A percentile compares a stretch with the other conserved stretches of the same genome.
phyloP scores from a whole-genome alignment of 2,329 filamentous ascomycete genomes.

The Colletotrichum costaricense region DNA sequence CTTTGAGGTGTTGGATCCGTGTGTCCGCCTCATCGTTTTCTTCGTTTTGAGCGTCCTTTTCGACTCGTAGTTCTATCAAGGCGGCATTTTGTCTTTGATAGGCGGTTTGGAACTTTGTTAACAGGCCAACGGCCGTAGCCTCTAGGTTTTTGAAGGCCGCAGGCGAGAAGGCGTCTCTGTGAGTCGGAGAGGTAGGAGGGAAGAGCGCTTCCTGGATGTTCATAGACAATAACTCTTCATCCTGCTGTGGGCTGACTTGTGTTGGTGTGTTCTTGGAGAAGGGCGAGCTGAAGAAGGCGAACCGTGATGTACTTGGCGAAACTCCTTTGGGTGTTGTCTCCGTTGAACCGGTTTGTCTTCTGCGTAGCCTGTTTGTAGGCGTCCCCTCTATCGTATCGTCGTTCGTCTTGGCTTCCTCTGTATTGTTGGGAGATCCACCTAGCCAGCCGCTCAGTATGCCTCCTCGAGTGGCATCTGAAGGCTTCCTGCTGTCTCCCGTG shows the following conservation, averaged over 20 bases:
- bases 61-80: constrained; percentile 62
- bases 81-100: constrained; percentile 65
- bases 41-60: constrained; percentile 65
- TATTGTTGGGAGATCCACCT: constrained; percentile 39
- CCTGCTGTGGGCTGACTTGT: constrained; percentile 39
- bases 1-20: constrained; percentile 64
- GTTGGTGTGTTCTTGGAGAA: constrained; percentile 51
- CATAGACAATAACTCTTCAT: constrained; percentile 67
- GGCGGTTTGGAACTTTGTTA: constrained; percentile 67
- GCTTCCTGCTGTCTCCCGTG: constrained; percentile 53
- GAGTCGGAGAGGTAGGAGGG: constrained; percentile 53
- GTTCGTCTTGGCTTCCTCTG: constrained; percentile 36
- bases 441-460: constrained; percentile 47
- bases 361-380: constrained; percentile 44
- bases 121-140: constrained; percentile 64
- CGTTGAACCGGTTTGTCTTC: constrained; percentile 30
- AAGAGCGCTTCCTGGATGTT: constrained; percentile 67
- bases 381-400: constrained; percentile 42
- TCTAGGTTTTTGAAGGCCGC: constrained; percentile 72
- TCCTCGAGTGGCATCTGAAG: constrained; percentile 41
- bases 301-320: constrained; percentile 50
- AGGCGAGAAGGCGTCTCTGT: constrained; percentile 66
- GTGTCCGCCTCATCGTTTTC: constrained; percentile 66
- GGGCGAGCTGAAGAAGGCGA: constrained; percentile 59
- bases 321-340: constrained; percentile 48